A percentile compares a stretch with the other conserved stretches of the same genome.
These are phyloP conservation scores for Calonectria hongkongensis DNA, from an alignment of 2,329 filamentous ascomycete genomes.

Conservation along the genomic window DNA sequence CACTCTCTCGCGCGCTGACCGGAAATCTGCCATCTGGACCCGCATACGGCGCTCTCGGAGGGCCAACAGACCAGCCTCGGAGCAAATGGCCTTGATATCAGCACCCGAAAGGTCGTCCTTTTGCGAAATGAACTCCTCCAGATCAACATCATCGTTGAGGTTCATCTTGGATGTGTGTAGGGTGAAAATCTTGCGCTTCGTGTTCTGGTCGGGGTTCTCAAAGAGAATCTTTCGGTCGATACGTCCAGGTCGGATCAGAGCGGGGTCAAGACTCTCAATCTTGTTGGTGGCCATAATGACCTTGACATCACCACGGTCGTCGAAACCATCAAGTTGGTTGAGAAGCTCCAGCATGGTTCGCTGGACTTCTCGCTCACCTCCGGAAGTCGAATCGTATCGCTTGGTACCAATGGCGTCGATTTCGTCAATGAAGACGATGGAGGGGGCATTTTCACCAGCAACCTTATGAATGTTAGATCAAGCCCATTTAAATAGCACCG, in stretches of 20 bases:
- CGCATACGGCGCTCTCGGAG: slow-evolving; percentile 96
- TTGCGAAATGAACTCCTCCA: slow-evolving; percentile 98
- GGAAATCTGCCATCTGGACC: slow-evolving; percentile 99
- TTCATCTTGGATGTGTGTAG: slow-evolving; percentile 99
- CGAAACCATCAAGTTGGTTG: slow-evolving; percentile 98
- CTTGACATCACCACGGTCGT: slow-evolving; percentile 98
- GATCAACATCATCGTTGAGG: slow-evolving; percentile 94
- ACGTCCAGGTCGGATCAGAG: slow-evolving; percentile 95
- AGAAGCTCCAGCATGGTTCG: slow-evolving; percentile 98
- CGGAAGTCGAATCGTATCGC: slow-evolving; percentile 97
- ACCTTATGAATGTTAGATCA: slow-evolving; percentile 71
- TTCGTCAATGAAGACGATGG: slow-evolving; percentile 99
- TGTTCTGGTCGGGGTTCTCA: slow-evolving; percentile 85
- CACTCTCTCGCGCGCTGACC: slow-evolving; percentile 92
- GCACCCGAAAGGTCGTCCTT: slow-evolving; percentile 98
- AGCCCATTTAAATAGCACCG: background rate
- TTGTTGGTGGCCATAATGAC: slow-evolving; percentile 99
- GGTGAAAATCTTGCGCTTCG: slow-evolving; percentile 97
- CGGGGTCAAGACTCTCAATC: slow-evolving; percentile 97
- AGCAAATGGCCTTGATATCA: slow-evolving; percentile 99
- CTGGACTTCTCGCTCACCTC: slow-evolving; percentile 97
- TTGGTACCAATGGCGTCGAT: slow-evolving; percentile 99
- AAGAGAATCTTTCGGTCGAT: slow-evolving; percentile 97
- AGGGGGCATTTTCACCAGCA: slow-evolving; percentile 95
- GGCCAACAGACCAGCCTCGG: slow-evolving; percentile 95